Percentiles rank a stretch among this genome's conserved stretches.
These are phyloP conservation scores for Xylaria sp. DNA, from an alignment of 2,329 filamentous ascomycete species.

Conservation along the genomic window DNA sequence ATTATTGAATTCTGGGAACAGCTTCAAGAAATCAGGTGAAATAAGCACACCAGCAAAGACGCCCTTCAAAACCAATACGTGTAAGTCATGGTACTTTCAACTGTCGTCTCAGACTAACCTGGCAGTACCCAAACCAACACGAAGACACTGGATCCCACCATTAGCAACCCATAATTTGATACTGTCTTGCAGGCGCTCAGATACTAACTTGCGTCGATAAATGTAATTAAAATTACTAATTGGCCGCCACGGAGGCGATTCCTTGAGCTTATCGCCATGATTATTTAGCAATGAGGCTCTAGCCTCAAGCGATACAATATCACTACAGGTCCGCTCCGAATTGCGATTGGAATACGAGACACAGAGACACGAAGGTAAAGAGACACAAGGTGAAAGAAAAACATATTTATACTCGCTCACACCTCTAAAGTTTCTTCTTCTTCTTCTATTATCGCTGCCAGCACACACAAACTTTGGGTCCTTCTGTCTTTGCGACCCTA, in stretches of 20 bases:
- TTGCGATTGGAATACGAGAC: neutral
- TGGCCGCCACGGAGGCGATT: constrained; percentile 31
- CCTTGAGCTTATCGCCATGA: constrained; percentile 22
- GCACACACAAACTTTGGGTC: constrained; percentile 17
- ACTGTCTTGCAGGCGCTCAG: constrained; percentile 40
- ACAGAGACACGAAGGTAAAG: neutral
- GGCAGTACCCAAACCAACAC: constrained; percentile 49
- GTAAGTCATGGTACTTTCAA: constrained; percentile 1
- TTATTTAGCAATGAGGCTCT: constrained; percentile 1
- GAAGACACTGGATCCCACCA: constrained; percentile 41
- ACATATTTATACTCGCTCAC: constrained; percentile 4
- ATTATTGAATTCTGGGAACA: constrained; percentile 52
- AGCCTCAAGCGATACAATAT: neutral
- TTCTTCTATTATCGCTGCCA: neutral
- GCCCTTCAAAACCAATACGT: constrained; percentile 45
- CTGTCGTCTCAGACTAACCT: constrained; percentile 42
- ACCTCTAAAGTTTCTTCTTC: neutral
- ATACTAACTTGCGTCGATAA: constrained; percentile 47
- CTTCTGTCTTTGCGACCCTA: constrained; percentile 6
- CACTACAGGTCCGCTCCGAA: neutral
- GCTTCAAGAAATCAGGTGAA: constrained; percentile 52
- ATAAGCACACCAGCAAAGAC: constrained; percentile 57
- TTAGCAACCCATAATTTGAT: constrained; percentile 1
- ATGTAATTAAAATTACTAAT: constrained; percentile 47
- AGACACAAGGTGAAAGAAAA: neutral